Base-by-base conservation (phyloP, 2,329 filamentous ascomycete genomes). In the Colletotrichum orbiculare region DNA sequence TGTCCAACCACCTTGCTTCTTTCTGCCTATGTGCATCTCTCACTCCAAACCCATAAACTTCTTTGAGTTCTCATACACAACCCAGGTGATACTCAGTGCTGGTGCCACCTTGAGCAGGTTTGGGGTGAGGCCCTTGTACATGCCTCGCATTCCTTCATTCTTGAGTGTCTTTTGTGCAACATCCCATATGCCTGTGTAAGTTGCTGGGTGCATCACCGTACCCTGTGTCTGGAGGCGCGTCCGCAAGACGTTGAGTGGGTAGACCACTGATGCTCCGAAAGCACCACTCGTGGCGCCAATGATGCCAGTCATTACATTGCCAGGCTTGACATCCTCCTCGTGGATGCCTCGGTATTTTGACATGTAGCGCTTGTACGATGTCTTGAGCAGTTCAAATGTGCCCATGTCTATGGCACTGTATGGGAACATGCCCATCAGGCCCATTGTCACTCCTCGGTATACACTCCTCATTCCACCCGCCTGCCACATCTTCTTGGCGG, bases 401-500 rank as follows among this genome's bases (percentile, higher is more conserved):
- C 93, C 93, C 73, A 99, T 90, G 75, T 99, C 96, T 74, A 99
- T 96, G 54, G 96, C 96, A 46, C 94, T 95, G 77, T 98, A 99
- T 0, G 96, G 96, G 73, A 99, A 99, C 89, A 98, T 97, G 75
- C 96, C 96, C 54, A 97, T 81, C 4, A 99, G 85, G 13, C 96
- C 96, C 87, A 98, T 96, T 0, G 94, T 94, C 39, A 99, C 85
- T 45, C 96, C 96, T 58, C 95, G 93, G 77, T 98, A 99, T 68
- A 94, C 95, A 7, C 92, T 85, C 38, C 87, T 83, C 35, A 94
- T 70, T 25, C 93, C 93, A 64, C 92, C 91, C 64, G 89, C 87
- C 45, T 84, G 85, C 83, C 90, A 93, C 91, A 99, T 97, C 76
- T 94, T 97, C 75, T 87, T 85, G 3, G 92, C 92, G 1, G 95